Evolutionary conservation across 2,329 filamentous ascomycete genomes (phyloP).

Genomic region (Venturiaceae sp.): DNA sequence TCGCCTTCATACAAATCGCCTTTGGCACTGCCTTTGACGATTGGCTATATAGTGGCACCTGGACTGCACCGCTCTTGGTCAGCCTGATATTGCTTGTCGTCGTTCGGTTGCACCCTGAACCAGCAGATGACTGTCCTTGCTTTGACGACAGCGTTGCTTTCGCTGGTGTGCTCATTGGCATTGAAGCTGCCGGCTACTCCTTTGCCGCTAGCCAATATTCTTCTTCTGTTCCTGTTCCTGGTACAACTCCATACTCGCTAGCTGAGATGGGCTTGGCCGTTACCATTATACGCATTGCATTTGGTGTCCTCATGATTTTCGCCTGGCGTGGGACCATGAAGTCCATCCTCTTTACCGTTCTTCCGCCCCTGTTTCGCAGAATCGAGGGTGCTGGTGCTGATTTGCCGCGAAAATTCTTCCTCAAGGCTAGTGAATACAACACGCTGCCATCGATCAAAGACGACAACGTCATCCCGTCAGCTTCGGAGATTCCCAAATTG

Average conservation of each 20-base stretch:
- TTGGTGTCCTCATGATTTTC: conserved; percentile 78
- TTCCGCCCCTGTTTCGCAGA: conserved; percentile 81
- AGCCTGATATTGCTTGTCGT: conserved; percentile 61
- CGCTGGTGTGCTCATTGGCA: conserved; percentile 77
- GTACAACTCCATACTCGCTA: conserved; percentile 55
- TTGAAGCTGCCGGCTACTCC: conserved; percentile 77
- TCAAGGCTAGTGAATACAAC: conserved; percentile 83
- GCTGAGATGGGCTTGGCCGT: conserved; percentile 47
- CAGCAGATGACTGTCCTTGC: conserved; percentile 92
- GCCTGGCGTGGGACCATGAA: conserved; percentile 88
- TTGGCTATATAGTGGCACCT: conserved; percentile 49
- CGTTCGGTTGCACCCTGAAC: conserved; percentile 86
- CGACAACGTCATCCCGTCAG: conserved; percentile 82
- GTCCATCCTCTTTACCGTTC: conserved; percentile 61
- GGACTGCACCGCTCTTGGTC: conserved; percentile 54
- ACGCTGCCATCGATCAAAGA: conserved; percentile 66
- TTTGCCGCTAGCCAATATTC: conserved; percentile 51
- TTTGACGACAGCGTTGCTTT: conserved; percentile 96
- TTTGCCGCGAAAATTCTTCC: conserved; percentile 83
- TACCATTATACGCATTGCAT: conserved; percentile 57
- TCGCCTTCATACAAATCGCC: conserved; percentile 45
- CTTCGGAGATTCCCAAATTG: conserved; percentile 64
- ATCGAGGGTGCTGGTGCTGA: conserved; percentile 71
- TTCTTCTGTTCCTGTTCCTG: conserved; percentile 43
- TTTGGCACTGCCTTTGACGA: conserved; percentile 54